Base-by-base conservation (phyloP, 164 flowering plant genomes). In the Piper longum region DNA sequence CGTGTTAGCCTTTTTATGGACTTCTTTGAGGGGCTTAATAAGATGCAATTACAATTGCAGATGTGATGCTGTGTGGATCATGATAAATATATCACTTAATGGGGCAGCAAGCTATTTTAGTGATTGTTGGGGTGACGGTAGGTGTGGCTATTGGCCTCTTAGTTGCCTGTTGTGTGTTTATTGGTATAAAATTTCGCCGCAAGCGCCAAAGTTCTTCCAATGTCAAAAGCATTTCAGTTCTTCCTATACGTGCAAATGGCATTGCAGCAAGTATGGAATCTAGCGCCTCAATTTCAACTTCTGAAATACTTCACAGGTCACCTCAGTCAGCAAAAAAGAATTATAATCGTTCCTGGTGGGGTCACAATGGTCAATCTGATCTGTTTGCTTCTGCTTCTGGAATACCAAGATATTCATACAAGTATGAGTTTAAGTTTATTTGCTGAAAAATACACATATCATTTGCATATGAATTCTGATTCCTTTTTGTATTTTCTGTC, bases 91-190 rank as follows among this genome's bases (percentile, higher is more conserved):
- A 68, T 70, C 69, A 65, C 69, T 78, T 62, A 75, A 90, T 90
- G 95, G 78, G 64, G 70, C 69, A 66, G 63, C 73, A 76, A 71
- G 65, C 81, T 75, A 71, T 79, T 73, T 73, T 91, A 66, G 86
- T 87, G 43, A 73, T 83, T 56, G 71, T 95, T 75, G 89, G 96
- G 58, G 67, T 88, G 64, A 78, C 81, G 16, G 85, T 75, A 62
- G 99, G 99, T 60, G 71, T 89, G 68, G 87, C 86, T 26, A 73
- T 83, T 74, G 96, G 96, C 60, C 60, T 91, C 66, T 72, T 84
- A 63, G 62, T 83, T 68, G 93, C 98, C 66, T 57, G 54, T 17
- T 77, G 89, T 61, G 69, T 78, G 54, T 89, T 78, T 68, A 76
- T 75, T 59, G 84, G 74, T 67, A 58, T 85, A 70, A 66, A 81